A percentile compares a stretch with the other conserved stretches of the same genome.
phyloP scores from a whole-genome alignment of 2,329 filamentous ascomycete genomes.

The Ophiognomonia clavigignenti-juglandacearum region DNA sequence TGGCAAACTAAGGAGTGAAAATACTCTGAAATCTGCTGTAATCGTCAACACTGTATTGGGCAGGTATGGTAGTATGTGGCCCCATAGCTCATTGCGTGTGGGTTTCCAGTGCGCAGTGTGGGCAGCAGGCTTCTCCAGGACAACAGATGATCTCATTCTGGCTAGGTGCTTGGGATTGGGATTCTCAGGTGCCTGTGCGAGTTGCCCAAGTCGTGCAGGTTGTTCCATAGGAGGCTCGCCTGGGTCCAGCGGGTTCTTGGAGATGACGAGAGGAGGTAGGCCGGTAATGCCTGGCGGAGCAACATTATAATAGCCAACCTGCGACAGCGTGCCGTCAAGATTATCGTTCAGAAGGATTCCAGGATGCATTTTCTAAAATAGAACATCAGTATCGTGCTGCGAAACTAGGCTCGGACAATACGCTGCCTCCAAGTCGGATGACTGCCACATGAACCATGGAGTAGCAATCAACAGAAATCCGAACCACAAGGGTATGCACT shows the following conservation, averaged over 20 bases:
- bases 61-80: constrained; percentile 11
- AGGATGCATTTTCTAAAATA: constrained; percentile 10
- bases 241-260: constrained; percentile 4
- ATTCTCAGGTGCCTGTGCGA: neutral
- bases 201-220: neutral
- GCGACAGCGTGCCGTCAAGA: constrained; percentile 13
- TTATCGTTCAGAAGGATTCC: constrained; percentile 15
- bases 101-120: neutral
- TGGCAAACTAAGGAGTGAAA: constrained; percentile 2
- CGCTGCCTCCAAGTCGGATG: no score
- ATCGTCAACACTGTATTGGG: neutral
- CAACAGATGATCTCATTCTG: no score
- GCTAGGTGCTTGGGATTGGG: neutral
- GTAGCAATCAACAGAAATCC: no score
- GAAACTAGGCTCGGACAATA: no score
- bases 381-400: no score
- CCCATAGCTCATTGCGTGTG: constrained; percentile 2
- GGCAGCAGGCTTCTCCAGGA: neutral
- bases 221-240: constrained; percentile 4
- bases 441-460: no score
- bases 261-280: constrained; percentile 2
- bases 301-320: constrained; percentile 4
- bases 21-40: neutral
- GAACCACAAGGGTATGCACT: neutral
- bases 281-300: neutral